Base-by-base conservation (phyloP, 345 rosid species). In the Balakata baccata region DNA sequence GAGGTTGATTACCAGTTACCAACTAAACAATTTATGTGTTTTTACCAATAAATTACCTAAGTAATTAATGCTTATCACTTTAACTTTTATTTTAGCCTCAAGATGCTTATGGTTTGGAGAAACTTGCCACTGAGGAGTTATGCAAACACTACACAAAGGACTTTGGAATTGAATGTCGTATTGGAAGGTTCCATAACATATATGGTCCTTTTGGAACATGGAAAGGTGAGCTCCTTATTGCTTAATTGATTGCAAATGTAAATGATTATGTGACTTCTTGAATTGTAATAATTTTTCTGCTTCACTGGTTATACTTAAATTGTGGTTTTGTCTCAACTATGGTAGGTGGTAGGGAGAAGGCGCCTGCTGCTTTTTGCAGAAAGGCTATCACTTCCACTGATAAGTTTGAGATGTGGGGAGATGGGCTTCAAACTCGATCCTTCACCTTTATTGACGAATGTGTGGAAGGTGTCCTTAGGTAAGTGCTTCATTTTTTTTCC, bases 371-470 rank as follows among this genome's bases (percentile, higher is more conserved):
- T 57, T 93, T 96, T 78, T 96, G 99, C 85, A 83, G 99, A 77
- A 96, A 96, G 86, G 79, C 94, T 57, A 64, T 88, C n/a, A 96
- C 98, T 17, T 83, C 99, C 23, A 79, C 77, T 0, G 97, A 91
- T 78, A 93, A 84, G 85, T 96, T 96, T 46, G 99, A 93, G 94
- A 93, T 96, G 97, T 96, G 99, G 99, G 99, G 99, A 76, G 99
- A 96, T 64, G 99, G 99, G 66, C 87, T 87, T 73, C 99, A 93
- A 47, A 96, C 98, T 62, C 93, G 98, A 58, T 95, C 98, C 16
- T 96, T 96, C 81, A 96, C 99, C 78, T 96, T 96, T 87, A 96
- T 93, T 18, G 99, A 96, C 88, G 99, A 96, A 78, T 93, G 99
- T 8, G 97, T 96, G 13, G 99, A 96, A 82, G 98, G 99, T 74